Conservation (phyloP, 2,329 filamentous ascomycete genomes). For the Aspergillus spinulosporus region DNA sequence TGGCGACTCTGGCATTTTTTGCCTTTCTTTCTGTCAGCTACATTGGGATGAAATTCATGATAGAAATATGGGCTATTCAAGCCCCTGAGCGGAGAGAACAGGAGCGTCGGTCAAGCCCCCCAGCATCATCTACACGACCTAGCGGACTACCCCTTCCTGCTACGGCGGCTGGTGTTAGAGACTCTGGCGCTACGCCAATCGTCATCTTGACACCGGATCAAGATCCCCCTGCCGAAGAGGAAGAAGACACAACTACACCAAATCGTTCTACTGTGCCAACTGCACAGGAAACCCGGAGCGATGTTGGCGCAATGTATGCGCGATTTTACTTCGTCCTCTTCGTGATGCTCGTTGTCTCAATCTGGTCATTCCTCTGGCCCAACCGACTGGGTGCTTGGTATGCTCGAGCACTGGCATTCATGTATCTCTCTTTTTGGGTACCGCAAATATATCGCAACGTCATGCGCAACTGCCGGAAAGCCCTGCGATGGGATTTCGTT, state of each 20-base stretch:
- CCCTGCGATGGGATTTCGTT: conserved; percentile 88
- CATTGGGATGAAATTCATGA: conserved; percentile 65
- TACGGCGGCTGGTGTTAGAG: conserved; percentile 46
- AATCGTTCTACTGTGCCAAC: conserved; percentile 38
- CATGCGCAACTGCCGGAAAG: conserved; percentile 85
- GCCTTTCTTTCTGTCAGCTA: conserved; percentile 62
- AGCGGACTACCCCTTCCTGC: conserved; percentile 53
- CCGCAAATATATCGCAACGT: conserved; percentile 91
- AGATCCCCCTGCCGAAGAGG: conserved; percentile 47
- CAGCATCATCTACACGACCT: conserved; percentile 32
- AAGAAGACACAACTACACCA: conserved; percentile 33
- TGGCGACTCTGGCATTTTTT: conserved; percentile 59
- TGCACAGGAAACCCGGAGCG: conserved; percentile 41
- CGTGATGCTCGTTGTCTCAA: conserved; percentile 57
- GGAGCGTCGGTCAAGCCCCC: conserved; percentile 29
- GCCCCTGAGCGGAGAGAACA: conserved; percentile 44
- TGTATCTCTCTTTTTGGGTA: conserved; percentile 86
- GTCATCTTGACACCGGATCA: conserved; percentile 63
- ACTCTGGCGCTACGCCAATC: conserved; percentile 55
- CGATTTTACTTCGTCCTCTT: conserved; percentile 63
- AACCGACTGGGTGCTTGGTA: conserved; percentile 54
- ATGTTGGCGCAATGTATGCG: conserved; percentile 60
- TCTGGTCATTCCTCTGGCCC: conserved; percentile 61
- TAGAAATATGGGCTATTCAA: conserved; percentile 67
- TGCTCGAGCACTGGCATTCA: conserved; percentile 64